phyloP scores from a whole-genome alignment of 805 yeast species.

The Saccharomycodes ludwigii region DNA sequence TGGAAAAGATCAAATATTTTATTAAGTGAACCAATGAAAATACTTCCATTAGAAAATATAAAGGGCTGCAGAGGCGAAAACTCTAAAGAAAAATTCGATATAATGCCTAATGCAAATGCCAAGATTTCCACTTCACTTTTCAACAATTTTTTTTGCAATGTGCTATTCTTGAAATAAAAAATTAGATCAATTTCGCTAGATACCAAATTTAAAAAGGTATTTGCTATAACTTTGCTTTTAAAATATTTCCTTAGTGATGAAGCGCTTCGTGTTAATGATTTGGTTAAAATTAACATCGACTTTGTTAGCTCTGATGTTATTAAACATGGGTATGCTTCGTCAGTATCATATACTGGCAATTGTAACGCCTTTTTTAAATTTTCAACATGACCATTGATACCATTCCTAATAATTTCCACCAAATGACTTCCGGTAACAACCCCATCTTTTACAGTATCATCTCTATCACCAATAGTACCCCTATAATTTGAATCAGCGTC shows the following conservation, averaged over 20 bases:
- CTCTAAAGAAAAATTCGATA: constrained; percentile 33
- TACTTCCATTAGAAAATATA: constrained; percentile 25
- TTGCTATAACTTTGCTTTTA: constrained; percentile 17
- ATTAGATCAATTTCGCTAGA: no score
- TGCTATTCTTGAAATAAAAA: constrained; percentile 10
- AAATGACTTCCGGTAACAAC: no score
- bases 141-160: constrained; percentile 11
- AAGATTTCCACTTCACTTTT: constrained; percentile 16
- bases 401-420: no score
- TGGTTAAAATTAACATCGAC: constrained; percentile 19
- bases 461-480: no score
- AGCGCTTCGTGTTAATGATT: constrained; percentile 23
- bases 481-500: no score
- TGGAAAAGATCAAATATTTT: background rate
- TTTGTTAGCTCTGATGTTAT: no score
- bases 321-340: no score
- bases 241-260: constrained; percentile 19
- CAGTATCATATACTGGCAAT: no score
- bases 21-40: constrained; percentile 14
- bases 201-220: no score
- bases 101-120: constrained; percentile 24
- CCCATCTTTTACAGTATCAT: no score
- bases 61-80: constrained; percentile 30
- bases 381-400: no score
- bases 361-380: no score